phyloP scores from a whole-genome alignment of 768 basidiomycete species.

The Boletus vermiculosoides region DNA sequence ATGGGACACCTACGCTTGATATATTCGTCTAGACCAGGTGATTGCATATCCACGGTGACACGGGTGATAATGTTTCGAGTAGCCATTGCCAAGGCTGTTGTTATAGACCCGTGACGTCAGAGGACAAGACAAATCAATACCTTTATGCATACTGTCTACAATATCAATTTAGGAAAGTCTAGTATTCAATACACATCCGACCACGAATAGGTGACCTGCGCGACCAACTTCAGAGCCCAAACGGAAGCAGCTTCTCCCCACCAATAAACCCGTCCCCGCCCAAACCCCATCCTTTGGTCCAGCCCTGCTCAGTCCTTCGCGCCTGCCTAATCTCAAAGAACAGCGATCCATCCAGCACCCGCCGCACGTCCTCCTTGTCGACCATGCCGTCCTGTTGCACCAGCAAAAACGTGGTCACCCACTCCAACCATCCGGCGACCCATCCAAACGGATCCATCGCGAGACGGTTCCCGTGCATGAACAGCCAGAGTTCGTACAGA shows the following conservation, averaged over 20 bases:
- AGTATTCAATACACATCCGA: background rate
- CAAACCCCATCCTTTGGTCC: constrained; percentile 32
- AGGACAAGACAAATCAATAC: constrained; percentile 1
- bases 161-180: constrained; percentile 1
- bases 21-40: background rate
- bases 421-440: constrained; percentile 38
- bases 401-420: constrained; percentile 38
- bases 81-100: background rate
- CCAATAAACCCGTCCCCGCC: constrained; percentile 34
- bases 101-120: background rate
- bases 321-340: constrained; percentile 35
- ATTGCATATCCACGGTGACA: background rate
- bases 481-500: constrained; percentile 33
- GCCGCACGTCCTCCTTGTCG: constrained; percentile 42
- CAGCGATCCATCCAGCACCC: constrained; percentile 41
- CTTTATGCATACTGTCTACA: background rate
- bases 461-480: constrained; percentile 31
- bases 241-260: constrained; percentile 30
- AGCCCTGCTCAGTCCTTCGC: constrained; percentile 18
- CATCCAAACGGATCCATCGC: constrained; percentile 39
- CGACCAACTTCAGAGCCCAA: constrained; percentile 18
- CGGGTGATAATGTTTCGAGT: constrained; percentile 19
- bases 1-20: background rate
- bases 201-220: background rate
- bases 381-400: constrained; percentile 41